Base-by-base conservation (phyloP, 371 early-diverging fungal genomes). In the Saksenaea vasiformis region DNA sequence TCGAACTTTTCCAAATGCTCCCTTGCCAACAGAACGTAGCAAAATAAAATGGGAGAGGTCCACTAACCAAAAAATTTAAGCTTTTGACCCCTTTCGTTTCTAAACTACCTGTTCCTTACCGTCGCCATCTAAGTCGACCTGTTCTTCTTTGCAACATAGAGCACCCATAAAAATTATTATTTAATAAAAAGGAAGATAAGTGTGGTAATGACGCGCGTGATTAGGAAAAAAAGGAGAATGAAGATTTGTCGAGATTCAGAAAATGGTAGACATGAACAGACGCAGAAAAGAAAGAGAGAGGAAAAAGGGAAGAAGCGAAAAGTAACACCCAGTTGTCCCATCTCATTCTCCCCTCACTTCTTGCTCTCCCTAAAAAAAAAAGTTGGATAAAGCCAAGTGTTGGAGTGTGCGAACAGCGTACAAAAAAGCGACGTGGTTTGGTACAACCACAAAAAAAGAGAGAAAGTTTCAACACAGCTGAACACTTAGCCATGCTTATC, bases 1-100 rank as follows among this genome's bases (percentile, higher is more conserved):
- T 14, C 92, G 87, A 17, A 92, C 90, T 75, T 90, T 91, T 62
- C 91, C 90, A 70, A 90, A 91, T 0, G 91, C 89, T 0, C 91
- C 91, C 67, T 87, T 88, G 34, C 90, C 90, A 54, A 72, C 28
- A 86, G 72, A 88, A 19, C 74, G 69, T 28, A 91, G 58, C 22
- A 87, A 81, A 31, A 87, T 87, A 62, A 64, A 64, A 51, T 68
- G 60, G 41, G 47, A 55, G 13, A 64, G 39, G 22, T 64, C 64
- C 8, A 60, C 64, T 28, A 9, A 44, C 24, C 15, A 17, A 51
- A 14, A 35, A 54, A n/a, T 43, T n/a, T 26, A 66, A 26, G 14
- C 9, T 1, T 7, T 28, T 44, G 0, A 22, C 8, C 17, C 14
- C 5, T 56, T 22, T 55, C 19, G 39, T 39, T 28, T 39, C 44